phyloP scores from a whole-genome alignment of 352 stramenopile species.

The Phytophthora palmivora region DNA sequence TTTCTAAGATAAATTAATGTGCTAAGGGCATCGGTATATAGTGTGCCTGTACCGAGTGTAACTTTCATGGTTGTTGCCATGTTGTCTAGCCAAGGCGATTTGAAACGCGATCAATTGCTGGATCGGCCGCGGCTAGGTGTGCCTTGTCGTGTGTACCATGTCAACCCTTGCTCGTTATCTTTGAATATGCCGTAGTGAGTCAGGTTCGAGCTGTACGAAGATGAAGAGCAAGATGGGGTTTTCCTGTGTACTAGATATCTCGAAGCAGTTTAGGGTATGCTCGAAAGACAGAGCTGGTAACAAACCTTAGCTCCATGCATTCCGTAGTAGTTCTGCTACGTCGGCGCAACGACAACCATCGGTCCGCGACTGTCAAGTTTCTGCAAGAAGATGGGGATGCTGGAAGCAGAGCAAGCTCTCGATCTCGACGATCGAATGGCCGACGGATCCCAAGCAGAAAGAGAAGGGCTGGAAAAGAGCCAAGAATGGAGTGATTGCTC shows the following conservation, averaged over 20 bases:
- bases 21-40: no score
- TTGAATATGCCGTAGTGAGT: conserved; percentile 15
- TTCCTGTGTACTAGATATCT: conserved; percentile 31
- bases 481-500: conserved; percentile 1
- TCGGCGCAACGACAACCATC: conserved; percentile 19
- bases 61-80: conserved; percentile 15
- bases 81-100: conserved; percentile 18
- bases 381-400: conserved; percentile 11
- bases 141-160: conserved; percentile 19
- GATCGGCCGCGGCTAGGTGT: conserved; percentile 6
- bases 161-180: conserved; percentile 32
- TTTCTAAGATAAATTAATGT: no score
- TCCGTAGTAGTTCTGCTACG: conserved; percentile 1
- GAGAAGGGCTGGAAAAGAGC: conserved; percentile 5
- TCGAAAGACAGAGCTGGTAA: conserved; percentile 2
- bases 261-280: conserved; percentile 8
- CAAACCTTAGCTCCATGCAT: neutral
- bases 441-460: conserved; percentile 15
- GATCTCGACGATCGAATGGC: conserved; percentile 14
- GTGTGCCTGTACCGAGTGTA: neutral
- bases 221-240: conserved; percentile 23
- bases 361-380: conserved; percentile 27
- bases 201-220: conserved; percentile 15
- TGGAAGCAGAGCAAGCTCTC: conserved; percentile 22
- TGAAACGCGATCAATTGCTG: conserved; percentile 4